Conservation (phyloP, 2,329 filamentous ascomycete species). For the Phaeophleospora eucalypticola region DNA sequence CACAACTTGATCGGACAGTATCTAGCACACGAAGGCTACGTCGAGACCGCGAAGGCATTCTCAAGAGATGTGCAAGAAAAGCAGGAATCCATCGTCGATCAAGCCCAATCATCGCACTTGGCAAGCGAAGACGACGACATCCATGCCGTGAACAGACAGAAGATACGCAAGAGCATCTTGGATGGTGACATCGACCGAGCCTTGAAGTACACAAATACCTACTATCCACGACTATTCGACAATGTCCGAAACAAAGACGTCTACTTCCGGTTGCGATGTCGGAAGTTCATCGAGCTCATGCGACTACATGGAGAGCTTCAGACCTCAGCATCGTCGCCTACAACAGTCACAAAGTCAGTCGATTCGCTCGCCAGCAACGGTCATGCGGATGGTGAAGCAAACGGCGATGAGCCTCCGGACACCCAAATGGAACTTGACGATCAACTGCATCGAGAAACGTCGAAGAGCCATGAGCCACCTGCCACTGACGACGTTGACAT, state of each 20-base stretch:
- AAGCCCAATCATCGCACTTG: slow-evolving; percentile 43
- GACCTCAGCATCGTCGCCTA: slow-evolving; percentile 35
- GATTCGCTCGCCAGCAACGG: slow-evolving; percentile 30
- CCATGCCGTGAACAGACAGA: slow-evolving; percentile 79
- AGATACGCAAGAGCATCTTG: slow-evolving; percentile 77
- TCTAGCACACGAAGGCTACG: slow-evolving; percentile 88
- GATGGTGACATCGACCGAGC: slow-evolving; percentile 90
- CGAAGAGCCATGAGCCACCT: slow-evolving; percentile 13
- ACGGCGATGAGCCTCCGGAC: slow-evolving; percentile 40
- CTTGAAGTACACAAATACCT: slow-evolving; percentile 71
- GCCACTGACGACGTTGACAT: slow-evolving; percentile 32
- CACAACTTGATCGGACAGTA: slow-evolving; percentile 85
- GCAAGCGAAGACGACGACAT: slow-evolving; percentile 41
- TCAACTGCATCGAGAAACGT: slow-evolving; percentile 38
- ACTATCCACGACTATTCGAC: slow-evolving; percentile 75
- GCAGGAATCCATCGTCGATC: slow-evolving; percentile 56
- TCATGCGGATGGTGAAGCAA: slow-evolving; percentile 37
- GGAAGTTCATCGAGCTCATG: slow-evolving; percentile 95
- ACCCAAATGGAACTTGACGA: slow-evolving; percentile 57
- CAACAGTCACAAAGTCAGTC: slow-evolving; percentile 24
- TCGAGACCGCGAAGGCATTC: slow-evolving; percentile 88
- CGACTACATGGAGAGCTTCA: slow-evolving; percentile 65
- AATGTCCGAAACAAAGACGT: slow-evolving; percentile 68
- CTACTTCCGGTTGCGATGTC: slow-evolving; percentile 80
- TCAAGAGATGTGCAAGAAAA: slow-evolving; percentile 66